Evolutionary conservation across 192 early-diverging fungal species (phyloP), one percentile per base, ranked within the genome.

Genomic region (Backusella psychrophila): DNA sequence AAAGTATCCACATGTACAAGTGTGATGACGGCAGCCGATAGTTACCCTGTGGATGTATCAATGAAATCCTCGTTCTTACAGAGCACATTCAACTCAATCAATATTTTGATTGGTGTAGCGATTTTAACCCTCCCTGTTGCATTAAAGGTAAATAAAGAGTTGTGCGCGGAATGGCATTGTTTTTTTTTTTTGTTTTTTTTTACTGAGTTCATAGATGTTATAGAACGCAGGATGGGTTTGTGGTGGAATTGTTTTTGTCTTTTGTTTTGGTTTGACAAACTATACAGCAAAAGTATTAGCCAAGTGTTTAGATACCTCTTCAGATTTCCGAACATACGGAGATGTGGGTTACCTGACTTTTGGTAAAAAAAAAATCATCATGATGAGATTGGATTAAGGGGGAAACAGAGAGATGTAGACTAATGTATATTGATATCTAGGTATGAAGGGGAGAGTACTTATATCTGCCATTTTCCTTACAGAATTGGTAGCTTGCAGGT

Each of bases 71-170:
- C 78, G 15, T 86, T 82, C 52, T 59, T 75, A 15, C 85, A 86
- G 70, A 84, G 83, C 11, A 80, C 82, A 6, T 87, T 91, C 63
- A 91, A 91, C 72, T 83, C 82, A 2, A 83, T 91, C 49, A 91
- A 91, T 74, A 86, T 91, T 38, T 77, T 91, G 33, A 87, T 90
- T 72, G 90, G 90, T 26, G 86, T 93, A 69, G 91, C 87, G 38
- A 87, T 93, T 49, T 77, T 93, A 23, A 78, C 90, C 3, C 75
- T 93, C 3, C 91, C 92, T 7, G 83, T 88, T 36, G 88, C 85
- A n/a, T 82, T 93, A 36, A 82, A 82, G 15, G 81, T 83, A 53
- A 78, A 42, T 1, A 26, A 2, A 38, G 36, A 38, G 11, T 39
- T 39, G 11, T 11, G 38, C 9, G 9, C 38, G 9, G 38, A 11